Evolutionary conservation across 441 rosid species (phyloP).

Genomic region (Corymbia calophylla): DNA sequence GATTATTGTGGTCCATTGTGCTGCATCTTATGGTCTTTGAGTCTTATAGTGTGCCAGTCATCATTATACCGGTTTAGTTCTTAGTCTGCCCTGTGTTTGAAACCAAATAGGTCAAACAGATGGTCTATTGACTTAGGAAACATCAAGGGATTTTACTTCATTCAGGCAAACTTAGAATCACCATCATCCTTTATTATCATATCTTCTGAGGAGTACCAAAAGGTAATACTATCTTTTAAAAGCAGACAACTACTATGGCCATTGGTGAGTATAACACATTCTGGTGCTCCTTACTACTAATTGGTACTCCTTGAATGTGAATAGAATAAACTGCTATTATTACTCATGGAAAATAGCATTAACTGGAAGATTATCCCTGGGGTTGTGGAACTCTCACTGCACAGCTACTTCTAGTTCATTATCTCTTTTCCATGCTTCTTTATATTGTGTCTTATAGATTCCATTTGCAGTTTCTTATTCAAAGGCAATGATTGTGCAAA

Average conservation of each 20-base stretch:
- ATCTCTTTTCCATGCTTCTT: not conserved
- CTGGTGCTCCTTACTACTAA: not conserved
- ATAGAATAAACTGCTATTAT: not conserved
- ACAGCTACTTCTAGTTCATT: not conserved
- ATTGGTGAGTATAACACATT: not conserved
- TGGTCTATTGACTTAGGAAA: not conserved
- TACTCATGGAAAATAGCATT: not conserved
- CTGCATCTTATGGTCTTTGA: not conserved
- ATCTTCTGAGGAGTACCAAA: not conserved
- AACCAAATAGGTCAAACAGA: not conserved
- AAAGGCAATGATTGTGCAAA: not conserved
- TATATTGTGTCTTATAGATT: not conserved
- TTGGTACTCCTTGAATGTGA: not conserved
- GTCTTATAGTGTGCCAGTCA: not conserved
- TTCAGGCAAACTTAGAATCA: not conserved
- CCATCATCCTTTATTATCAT: not conserved
- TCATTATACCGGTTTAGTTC: not conserved
- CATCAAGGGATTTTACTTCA: not conserved
- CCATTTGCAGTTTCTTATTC: not conserved
- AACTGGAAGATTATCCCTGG: not conserved
- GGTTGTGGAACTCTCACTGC: not conserved
- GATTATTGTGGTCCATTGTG: not conserved
- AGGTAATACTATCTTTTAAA: not conserved
- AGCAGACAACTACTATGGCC: not conserved
- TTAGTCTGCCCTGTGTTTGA: not conserved